Conservation (phyloP, 805 yeast species). For the Pichia cephalocereana region DNA sequence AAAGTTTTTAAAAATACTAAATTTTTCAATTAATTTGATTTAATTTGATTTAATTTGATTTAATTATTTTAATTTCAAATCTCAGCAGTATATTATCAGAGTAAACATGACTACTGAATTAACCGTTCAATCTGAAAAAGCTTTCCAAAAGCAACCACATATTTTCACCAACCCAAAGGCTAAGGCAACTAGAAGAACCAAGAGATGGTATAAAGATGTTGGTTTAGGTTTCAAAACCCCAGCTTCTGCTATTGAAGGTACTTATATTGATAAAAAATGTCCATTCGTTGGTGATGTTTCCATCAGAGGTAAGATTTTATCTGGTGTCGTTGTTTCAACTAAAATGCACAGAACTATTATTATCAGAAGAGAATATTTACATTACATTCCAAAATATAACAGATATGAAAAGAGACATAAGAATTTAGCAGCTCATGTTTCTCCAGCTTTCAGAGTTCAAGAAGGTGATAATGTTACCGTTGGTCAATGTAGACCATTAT, state of each 20-base stretch:
- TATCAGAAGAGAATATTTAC: slow-evolving; percentile 99
- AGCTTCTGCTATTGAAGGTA: slow-evolving; percentile 94
- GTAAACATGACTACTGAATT: slow-evolving; percentile 91
- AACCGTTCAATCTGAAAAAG: slow-evolving; percentile 99
- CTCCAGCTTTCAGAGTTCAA: slow-evolving; percentile 99
- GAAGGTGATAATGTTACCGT: slow-evolving; percentile 99
- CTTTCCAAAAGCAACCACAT: slow-evolving; percentile 99
- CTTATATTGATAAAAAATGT: slow-evolving; percentile 99
- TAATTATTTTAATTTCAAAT: slow-evolving; percentile 1
- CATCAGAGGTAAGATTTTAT: slow-evolving; percentile 98
- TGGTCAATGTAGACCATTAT: slow-evolving; percentile 99
- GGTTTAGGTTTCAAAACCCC: slow-evolving; percentile 99
- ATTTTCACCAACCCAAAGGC: slow-evolving; percentile 99
- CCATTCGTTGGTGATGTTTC: slow-evolving; percentile 96
- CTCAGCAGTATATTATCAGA: slow-evolving; percentile 11
- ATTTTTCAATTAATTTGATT: too few relatives aligned
- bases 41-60: too few relatives aligned
- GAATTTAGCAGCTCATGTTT: slow-evolving; percentile 99
- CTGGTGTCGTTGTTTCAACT: slow-evolving; percentile 99
- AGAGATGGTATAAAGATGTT: slow-evolving; percentile 99
- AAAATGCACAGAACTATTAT: slow-evolving; percentile 99
- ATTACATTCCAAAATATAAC: slow-evolving; percentile 99
- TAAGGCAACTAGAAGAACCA: slow-evolving; percentile 96
- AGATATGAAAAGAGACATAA: slow-evolving; percentile 99
- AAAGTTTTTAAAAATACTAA: too few relatives aligned